A percentile compares a stretch with the other conserved stretches of the same genome.
Evolutionary conservation across 2,329 filamentous ascomycete species (phyloP).

Genomic region (Dissoconium aciculare): DNA sequence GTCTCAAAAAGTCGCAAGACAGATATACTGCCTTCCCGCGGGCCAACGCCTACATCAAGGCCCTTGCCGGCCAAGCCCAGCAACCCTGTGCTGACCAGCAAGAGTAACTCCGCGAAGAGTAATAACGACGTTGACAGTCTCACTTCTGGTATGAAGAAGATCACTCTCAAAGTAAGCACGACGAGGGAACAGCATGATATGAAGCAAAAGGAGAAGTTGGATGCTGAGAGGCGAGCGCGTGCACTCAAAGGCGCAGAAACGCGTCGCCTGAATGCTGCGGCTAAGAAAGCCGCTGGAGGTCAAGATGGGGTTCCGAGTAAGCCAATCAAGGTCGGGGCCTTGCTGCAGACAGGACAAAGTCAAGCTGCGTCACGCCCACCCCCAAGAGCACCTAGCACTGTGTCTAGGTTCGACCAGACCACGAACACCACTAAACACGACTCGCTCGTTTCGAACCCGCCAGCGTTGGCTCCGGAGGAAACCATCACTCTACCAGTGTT

Average conservation of each 20-base stretch:
- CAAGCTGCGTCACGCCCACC: too few relatives aligned
- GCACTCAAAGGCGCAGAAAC: constrained; percentile 23
- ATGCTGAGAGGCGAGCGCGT: constrained; percentile 26
- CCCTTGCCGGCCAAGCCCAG: too few relatives aligned
- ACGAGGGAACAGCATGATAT: constrained; percentile 42
- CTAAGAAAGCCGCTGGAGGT: constrained; percentile 18
- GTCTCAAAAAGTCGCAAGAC: constrained; percentile 12
- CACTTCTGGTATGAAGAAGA: constrained; percentile 39
- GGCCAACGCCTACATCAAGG: constrained; percentile 28
- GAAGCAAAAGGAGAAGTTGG: constrained; percentile 26
- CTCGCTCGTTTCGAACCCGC: too few relatives aligned
- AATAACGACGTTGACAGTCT: constrained; percentile 35
- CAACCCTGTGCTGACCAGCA: too few relatives aligned
- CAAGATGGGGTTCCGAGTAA: too few relatives aligned
- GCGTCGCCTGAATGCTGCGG: constrained; percentile 20
- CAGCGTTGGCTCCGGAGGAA: too few relatives aligned
- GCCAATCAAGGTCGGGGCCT: too few relatives aligned
- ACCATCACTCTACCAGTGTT: too few relatives aligned
- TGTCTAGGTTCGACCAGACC: too few relatives aligned
- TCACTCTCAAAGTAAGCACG: constrained; percentile 42
- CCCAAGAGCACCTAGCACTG: too few relatives aligned
- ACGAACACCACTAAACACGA: too few relatives aligned
- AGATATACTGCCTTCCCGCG: constrained; percentile 5
- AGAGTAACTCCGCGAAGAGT: constrained; percentile 5
- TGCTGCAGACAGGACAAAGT: too few relatives aligned